Base-by-base conservation (phyloP, 192 early-diverging fungal genomes). In the Chytriomyces confervae region DNA sequence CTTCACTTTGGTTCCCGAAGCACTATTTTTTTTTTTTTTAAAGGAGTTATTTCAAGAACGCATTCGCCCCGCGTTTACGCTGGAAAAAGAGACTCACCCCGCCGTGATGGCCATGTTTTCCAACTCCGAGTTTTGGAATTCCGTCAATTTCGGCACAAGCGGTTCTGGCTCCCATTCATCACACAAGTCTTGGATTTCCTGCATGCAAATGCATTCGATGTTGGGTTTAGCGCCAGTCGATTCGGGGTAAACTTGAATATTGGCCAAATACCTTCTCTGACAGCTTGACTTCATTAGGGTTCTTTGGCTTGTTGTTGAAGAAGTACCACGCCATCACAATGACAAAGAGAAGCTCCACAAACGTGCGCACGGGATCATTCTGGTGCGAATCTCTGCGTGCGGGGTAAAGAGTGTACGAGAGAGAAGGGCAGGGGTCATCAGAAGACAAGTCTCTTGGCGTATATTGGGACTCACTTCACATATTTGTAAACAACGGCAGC, bases 161-260 rank as follows among this genome's bases (percentile, higher is more conserved):
- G 95, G 92, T 84, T 99, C 97, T 6, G 97, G 96, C 73, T 91
- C 91, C 97, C 97, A 99, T 70, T 97, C 96, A 49, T 95, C 92
- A 27, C 94, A 90, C 13, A 97, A 89, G 75, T 99, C 96, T 83
- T 97, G 93, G 46, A 99, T 88, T 82, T 99, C 97, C 95, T 94
- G 84, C 18, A 50, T 13, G 36, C 36, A 0, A 36, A 4, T 36
- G 7, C 61, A 57, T 13, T 51, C 20, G 27, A 7, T 16, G 50
- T 7, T 50, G 23, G n/a, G 23, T 23, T 7, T 23, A 27, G 44
- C n/a, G 47, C 27, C 13, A 24, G 7, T 62, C 23, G 50, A 62
- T 44, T 11, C 11, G 43, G 43, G 53, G 53, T n/a, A 20, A 57
- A 20, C 53, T 36, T 43, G 20, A 29, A n/a, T 27, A 9, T 5